Percentiles rank a stretch among this genome's conserved stretches.
These are phyloP conservation scores for Lentinula detonsa DNA, from an alignment of 768 basidiomycete genomes.

Conservation along the genomic window DNA sequence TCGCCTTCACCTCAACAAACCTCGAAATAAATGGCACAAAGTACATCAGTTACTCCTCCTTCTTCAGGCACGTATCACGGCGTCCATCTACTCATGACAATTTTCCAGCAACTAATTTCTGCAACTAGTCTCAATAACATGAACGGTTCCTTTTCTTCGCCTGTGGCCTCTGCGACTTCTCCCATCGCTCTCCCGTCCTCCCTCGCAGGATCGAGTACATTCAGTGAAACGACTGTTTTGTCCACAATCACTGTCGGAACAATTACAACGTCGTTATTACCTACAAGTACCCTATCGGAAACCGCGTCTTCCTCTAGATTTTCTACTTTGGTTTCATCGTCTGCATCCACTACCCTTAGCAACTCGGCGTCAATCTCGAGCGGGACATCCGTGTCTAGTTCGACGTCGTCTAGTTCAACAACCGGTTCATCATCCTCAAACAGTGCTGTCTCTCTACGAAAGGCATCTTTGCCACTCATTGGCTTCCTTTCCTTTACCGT, in stretches of 20 bases:
- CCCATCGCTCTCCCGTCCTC: slow-evolving; percentile 4
- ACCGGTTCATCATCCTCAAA: background rate
- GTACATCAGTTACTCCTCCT: slow-evolving; percentile 43
- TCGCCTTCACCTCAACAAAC: slow-evolving; percentile 45
- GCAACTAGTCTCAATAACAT: slow-evolving; percentile 46
- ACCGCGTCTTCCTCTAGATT: slow-evolving; percentile 11
- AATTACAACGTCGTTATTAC: background rate
- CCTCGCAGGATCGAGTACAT: background rate
- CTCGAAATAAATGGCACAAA: slow-evolving; percentile 22
- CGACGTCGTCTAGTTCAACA: background rate
- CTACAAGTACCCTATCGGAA: background rate
- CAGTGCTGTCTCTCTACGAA: background rate
- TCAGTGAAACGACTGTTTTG: background rate
- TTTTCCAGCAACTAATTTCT: background rate
- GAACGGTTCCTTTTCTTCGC: slow-evolving; percentile 50
- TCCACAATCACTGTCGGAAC: slow-evolving; percentile 9
- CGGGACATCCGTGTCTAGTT: background rate
- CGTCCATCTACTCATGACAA: background rate
- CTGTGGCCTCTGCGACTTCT: slow-evolving; percentile 25
- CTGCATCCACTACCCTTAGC: slow-evolving; percentile 67
- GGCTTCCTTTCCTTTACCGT: background rate
- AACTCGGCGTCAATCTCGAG: background rate
- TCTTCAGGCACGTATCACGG: slow-evolving; percentile 42
- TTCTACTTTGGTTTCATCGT: slow-evolving; percentile 93
- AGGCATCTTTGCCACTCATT: background rate